Conservation (phyloP, 345 rosid species). For the Barbarea vulgaris region DNA sequence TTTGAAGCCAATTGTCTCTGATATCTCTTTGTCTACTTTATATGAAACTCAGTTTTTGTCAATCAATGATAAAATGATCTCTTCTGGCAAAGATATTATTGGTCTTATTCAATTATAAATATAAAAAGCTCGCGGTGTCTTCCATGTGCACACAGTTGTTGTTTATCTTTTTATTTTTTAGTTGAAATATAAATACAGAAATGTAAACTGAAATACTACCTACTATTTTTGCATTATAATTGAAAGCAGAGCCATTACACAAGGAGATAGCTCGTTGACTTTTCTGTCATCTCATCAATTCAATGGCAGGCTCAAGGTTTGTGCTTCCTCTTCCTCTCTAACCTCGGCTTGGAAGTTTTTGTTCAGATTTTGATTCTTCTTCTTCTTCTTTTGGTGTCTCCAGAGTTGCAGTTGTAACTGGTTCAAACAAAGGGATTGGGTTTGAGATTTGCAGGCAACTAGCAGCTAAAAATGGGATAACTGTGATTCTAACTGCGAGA, state of each 20-base stretch:
- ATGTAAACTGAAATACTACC: too few relatives aligned
- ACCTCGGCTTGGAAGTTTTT: background rate
- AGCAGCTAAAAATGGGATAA: conserved; percentile 42
- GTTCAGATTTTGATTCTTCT: background rate
- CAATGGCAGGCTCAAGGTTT: conserved; percentile 29
- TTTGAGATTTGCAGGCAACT: conserved; percentile 48
- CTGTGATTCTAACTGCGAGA: conserved; percentile 47
- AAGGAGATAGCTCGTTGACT: conserved; percentile 3
- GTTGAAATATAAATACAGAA: background rate
- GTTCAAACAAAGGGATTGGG: conserved; percentile 57
- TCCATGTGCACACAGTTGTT: background rate
- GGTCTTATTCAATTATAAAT: too few relatives aligned
- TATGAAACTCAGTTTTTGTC: too few relatives aligned
- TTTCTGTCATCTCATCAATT: background rate
- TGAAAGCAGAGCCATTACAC: background rate
- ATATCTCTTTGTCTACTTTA: too few relatives aligned
- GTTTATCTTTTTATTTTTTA: background rate
- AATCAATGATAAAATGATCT: too few relatives aligned
- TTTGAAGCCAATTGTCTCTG: too few relatives aligned
- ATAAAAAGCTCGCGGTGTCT: background rate
- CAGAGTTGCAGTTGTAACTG: conserved; percentile 56
- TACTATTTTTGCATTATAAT: too few relatives aligned
- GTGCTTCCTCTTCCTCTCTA: conserved; percentile 17
- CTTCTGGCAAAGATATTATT: too few relatives aligned
- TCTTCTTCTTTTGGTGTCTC: background rate